These are phyloP conservation scores for Plantago ovata DNA, from an alignment of 257 asterid genomes.

Conservation along the genomic window DNA sequence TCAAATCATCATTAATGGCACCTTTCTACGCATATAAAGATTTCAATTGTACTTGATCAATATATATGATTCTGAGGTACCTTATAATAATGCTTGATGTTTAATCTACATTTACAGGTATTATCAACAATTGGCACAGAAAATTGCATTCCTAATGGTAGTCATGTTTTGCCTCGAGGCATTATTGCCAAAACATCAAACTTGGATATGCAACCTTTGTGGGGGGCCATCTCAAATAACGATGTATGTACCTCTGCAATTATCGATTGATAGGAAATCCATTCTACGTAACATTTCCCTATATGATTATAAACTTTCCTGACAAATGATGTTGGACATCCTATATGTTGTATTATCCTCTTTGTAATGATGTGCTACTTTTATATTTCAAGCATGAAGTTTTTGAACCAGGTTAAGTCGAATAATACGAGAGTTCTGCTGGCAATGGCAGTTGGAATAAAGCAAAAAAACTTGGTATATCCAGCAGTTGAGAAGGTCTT, in stretches of 20 bases:
- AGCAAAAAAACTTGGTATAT: slow-evolving; percentile 54
- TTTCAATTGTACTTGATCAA: too few relatives aligned
- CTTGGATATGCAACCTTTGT: slow-evolving; percentile 62
- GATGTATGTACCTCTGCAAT: slow-evolving; percentile 26
- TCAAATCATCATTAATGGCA: too few relatives aligned
- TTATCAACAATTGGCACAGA: slow-evolving; percentile 28
- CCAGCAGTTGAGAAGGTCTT: slow-evolving; percentile 62
- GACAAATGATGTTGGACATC: neutral
- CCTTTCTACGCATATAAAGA: too few relatives aligned
- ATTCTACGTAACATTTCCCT: too few relatives aligned
- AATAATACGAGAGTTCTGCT: slow-evolving; percentile 38
- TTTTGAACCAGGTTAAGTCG: slow-evolving; percentile 35
- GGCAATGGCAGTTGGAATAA: slow-evolving; percentile 80
- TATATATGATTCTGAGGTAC: too few relatives aligned
- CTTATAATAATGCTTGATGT: too few relatives aligned
- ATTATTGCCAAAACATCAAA: slow-evolving; percentile 58
- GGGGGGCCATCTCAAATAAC: slow-evolving; percentile 44
- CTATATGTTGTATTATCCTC: too few relatives aligned
- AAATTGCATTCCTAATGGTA: slow-evolving; percentile 55
- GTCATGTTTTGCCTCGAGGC: slow-evolving; percentile 72
- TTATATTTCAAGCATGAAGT: slow-evolving; percentile 19
- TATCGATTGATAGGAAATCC: too few relatives aligned
- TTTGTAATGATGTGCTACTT: neutral
- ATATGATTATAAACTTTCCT: neutral
- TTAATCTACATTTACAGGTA: slow-evolving; percentile 21